phyloP scores from a whole-genome alignment of 2,329 filamentous ascomycete species.

The Metarhizium brunneum region DNA sequence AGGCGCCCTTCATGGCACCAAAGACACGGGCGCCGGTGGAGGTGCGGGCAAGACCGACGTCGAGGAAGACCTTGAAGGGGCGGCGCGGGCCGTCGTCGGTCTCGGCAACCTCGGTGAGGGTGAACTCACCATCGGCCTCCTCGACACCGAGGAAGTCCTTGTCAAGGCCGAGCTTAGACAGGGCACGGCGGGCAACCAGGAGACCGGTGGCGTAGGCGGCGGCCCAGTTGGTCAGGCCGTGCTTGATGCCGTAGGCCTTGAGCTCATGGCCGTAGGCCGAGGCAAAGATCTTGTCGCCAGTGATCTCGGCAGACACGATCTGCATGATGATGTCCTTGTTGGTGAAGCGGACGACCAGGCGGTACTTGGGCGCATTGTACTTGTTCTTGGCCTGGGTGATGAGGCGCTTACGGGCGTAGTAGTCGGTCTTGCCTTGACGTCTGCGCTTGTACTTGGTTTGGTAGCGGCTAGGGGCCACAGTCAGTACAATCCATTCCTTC shows the following conservation, averaged over 20 bases:
- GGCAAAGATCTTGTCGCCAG: slow-evolving; percentile 92
- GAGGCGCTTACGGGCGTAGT: slow-evolving; percentile 99
- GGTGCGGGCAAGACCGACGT: slow-evolving; percentile 94
- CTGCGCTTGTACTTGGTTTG: slow-evolving; percentile 99
- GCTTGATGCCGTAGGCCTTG: slow-evolving; percentile 91
- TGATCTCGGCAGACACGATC: slow-evolving; percentile 93
- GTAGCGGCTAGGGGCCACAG: slow-evolving; percentile 61
- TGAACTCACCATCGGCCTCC: slow-evolving; percentile 94
- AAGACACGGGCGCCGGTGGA: slow-evolving; percentile 98
- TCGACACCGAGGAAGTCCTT: slow-evolving; percentile 91
- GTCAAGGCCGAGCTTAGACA: slow-evolving; percentile 94
- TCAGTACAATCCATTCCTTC: neutral
- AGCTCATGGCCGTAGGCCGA: slow-evolving; percentile 96
- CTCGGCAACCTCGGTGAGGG: slow-evolving; percentile 88
- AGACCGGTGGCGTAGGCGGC: slow-evolving; percentile 96
- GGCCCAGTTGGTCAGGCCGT: slow-evolving; percentile 99
- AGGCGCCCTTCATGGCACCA: slow-evolving; percentile 99
- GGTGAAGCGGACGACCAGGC: slow-evolving; percentile 97
- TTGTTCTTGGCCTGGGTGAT: slow-evolving; percentile 99
- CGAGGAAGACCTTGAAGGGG: slow-evolving; percentile 98
- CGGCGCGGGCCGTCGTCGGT: slow-evolving; percentile 86
- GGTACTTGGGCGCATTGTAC: slow-evolving; percentile 99
- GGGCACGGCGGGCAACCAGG: slow-evolving; percentile 88
- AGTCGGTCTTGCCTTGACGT: slow-evolving; percentile 96
- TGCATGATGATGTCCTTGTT: slow-evolving; percentile 99